Evolutionary conservation across 1,139 yeast genomes (phyloP).

Genomic region (Kurtzmaniella natalensis): DNA sequence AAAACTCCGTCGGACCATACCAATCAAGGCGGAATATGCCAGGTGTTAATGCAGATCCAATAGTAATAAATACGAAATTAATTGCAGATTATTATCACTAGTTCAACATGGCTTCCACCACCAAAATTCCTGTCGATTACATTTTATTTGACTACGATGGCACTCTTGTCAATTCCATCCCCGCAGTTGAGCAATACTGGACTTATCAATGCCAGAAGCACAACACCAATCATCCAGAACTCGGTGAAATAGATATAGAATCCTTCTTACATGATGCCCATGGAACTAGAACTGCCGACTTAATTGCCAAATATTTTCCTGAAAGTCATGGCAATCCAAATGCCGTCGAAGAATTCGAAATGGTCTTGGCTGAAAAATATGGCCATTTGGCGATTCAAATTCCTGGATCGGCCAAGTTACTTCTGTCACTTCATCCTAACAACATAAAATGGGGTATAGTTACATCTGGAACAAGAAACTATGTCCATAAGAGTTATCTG

Average conservation of each 20-base stretch:
- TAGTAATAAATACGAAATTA: too few relatives aligned
- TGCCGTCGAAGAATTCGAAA: conserved; percentile 14
- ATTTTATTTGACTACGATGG: conserved; percentile 20
- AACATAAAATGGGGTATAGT: conserved; percentile 17
- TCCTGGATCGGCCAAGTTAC: conserved; percentile 12
- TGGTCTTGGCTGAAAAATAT: conserved; percentile 13
- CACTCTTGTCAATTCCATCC: conserved; percentile 18
- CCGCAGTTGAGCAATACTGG: conserved; percentile 20
- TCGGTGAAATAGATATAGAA: conserved; percentile 9
- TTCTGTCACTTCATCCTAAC: conserved; percentile 10
- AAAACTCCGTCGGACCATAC: too few relatives aligned
- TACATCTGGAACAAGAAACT: conserved; percentile 17
- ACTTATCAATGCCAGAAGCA: conserved; percentile 12
- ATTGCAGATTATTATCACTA: too few relatives aligned
- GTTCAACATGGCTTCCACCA: not conserved
- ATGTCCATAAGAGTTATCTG: conserved; percentile 18
- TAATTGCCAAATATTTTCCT: conserved; percentile 14
- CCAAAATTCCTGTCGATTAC: conserved; percentile 4
- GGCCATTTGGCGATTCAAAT: conserved; percentile 17
- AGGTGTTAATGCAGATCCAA: too few relatives aligned
- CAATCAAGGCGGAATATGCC: too few relatives aligned
- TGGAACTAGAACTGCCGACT: conserved; percentile 17
- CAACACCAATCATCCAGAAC: conserved; percentile 11
- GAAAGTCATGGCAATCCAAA: conserved; percentile 10
- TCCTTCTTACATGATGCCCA: conserved; percentile 14